Conservation (phyloP, 495 filamentous ascomycete genomes). For the Neurospora sp. region DNA sequence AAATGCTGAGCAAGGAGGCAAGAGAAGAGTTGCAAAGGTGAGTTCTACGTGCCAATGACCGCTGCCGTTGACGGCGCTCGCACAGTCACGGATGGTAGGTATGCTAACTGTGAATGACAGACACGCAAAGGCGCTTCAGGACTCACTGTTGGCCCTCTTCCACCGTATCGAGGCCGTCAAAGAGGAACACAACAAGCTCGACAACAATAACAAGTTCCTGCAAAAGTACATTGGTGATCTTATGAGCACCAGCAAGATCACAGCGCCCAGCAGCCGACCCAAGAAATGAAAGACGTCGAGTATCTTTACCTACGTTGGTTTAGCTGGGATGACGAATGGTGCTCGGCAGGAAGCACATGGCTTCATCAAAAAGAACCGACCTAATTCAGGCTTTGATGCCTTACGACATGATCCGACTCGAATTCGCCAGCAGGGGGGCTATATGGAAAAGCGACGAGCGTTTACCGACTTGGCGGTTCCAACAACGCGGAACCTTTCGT, state of each 20-base stretch:
- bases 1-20: conserved; percentile 74
- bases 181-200: conserved; percentile 87
- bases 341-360: background rate
- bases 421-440: background rate
- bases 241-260: conserved; percentile 75
- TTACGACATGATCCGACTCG: background rate
- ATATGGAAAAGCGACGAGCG: background rate
- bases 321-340: background rate
- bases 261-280: conserved; percentile 41
- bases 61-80: background rate
- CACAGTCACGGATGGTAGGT: background rate
- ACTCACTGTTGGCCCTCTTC: conserved; percentile 76
- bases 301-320: background rate
- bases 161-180: conserved; percentile 91
- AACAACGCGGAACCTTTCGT: background rate
- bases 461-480: background rate
- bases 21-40: conserved; percentile 46
- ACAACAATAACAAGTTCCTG: conserved; percentile 87
- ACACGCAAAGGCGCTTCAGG: conserved; percentile 79
- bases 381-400: background rate
- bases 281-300: conserved; percentile 34
- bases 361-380: background rate
- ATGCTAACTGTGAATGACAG: conserved; percentile 34
- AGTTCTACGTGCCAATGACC: conserved; percentile 41
- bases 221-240: conserved; percentile 84